These are phyloP conservation scores for Aspergillus sp. DNA, from an alignment of 2,329 filamentous ascomycete species.

Conservation along the genomic window DNA sequence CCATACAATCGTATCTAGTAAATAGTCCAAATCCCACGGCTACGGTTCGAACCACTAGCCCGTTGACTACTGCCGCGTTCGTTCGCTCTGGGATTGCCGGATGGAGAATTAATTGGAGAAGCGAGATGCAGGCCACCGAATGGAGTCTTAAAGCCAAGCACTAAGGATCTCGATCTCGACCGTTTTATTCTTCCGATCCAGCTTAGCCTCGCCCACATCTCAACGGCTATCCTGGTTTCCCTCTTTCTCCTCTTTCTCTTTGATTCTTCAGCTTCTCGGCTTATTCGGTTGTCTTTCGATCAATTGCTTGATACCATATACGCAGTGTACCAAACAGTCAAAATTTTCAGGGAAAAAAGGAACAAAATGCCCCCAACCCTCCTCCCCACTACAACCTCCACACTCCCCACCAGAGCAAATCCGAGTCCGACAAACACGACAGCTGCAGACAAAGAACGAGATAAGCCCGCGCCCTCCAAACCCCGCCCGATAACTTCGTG, in stretches of 20 bases:
- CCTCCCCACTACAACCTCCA: background rate
- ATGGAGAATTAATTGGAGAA: background rate
- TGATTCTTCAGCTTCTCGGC: background rate
- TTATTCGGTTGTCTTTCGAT: background rate
- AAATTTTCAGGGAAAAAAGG: background rate
- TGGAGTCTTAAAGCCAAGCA: background rate
- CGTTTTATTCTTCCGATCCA: background rate
- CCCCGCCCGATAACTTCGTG: constrained; percentile 25
- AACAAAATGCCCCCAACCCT: background rate
- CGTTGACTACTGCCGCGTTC: no score
- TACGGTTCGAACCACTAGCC: no score
- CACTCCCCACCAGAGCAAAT: background rate
- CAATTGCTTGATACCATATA: background rate
- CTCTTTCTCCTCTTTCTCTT: background rate
- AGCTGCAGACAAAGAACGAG: background rate
- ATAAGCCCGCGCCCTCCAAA: constrained; percentile 18
- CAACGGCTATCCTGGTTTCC: background rate
- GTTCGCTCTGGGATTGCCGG: no score
- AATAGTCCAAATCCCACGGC: no score
- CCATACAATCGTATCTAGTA: no score
- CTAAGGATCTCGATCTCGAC: constrained; percentile 7
- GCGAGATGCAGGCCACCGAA: background rate
- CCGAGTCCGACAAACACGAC: background rate
- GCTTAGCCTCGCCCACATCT: background rate
- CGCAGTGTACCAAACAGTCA: no score